Conservation (phyloP, 2,329 filamentous ascomycete genomes). For the Plenodomus lindquistii region DNA sequence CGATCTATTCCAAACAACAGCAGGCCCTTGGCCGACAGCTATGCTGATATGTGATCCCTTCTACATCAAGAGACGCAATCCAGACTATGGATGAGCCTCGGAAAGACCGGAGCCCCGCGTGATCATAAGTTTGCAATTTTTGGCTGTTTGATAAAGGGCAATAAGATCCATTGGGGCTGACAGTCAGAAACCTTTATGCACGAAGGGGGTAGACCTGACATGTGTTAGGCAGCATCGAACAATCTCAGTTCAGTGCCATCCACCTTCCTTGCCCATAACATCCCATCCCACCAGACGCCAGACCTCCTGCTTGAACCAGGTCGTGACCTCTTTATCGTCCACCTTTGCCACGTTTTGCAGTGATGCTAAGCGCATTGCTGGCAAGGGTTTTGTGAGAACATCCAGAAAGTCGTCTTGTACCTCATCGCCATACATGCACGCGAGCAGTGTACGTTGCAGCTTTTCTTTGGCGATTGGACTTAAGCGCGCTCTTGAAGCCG, state of each 20-base stretch:
- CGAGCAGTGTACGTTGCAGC: slow-evolving; percentile 52
- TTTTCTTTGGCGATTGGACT: slow-evolving; percentile 45
- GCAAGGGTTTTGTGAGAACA: slow-evolving; percentile 46
- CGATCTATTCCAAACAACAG: too few species aligned
- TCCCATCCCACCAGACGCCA: slow-evolving; percentile 65
- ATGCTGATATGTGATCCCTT: too few species aligned
- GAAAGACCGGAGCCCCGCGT: too few species aligned
- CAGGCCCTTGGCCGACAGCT: too few species aligned
- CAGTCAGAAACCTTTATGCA: too few species aligned
- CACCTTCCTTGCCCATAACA: slow-evolving; percentile 40
- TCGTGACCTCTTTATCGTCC: slow-evolving; percentile 47
- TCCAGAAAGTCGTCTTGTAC: slow-evolving; percentile 47
- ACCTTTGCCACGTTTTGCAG: slow-evolving; percentile 40
- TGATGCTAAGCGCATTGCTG: slow-evolving; percentile 17
- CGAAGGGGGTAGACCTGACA: too few species aligned
- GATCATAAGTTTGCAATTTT: too few species aligned
- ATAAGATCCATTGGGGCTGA: too few species aligned
- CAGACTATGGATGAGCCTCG: too few species aligned
- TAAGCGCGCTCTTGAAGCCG: slow-evolving; percentile 37
- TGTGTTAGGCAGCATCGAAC: not conserved
- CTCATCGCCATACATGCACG: slow-evolving; percentile 48
- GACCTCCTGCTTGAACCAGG: slow-evolving; percentile 61
- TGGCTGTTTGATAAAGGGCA: too few species aligned
- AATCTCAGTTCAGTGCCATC: slow-evolving; percentile 4
- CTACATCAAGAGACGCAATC: too few species aligned